Evolutionary conservation across 2,329 filamentous ascomycete genomes (phyloP), one percentile per base, ranked within the genome.

Genomic region (Dendryphion nanum): DNA sequence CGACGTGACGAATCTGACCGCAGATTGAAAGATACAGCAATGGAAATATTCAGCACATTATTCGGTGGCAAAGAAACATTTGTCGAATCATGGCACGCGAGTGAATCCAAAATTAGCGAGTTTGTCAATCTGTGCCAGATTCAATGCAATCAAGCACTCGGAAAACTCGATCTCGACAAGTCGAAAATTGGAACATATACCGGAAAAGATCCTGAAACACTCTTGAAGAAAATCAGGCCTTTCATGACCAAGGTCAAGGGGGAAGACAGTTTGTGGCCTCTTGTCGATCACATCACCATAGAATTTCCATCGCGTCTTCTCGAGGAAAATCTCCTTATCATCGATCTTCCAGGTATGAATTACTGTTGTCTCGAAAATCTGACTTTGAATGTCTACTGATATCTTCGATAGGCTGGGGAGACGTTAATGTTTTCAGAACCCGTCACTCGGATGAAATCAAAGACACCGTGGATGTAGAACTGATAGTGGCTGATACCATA

Each of bases 261-360:
- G 4, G 16, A 42, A 17, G 17, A 26, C 1, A 50, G 44, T 19
- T 31, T 58, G 1, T 56, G 55, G 53, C 49, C 55, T 8, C 31
- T 56, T 6, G 53, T 58, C 0, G 51, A 55, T 24, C 13, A 19
- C 4, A 33, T 58, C 10, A 42, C 42, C 1, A 37, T 55, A 4
- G 18, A 38, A 13, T 42, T 55, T 12, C n/a, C 43, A 8, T 35
- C 50, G 30, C 19, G 30, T 1, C 35, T 57, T 2, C 37, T 54
- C 0, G 33, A 50, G 13, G 16, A 43, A 13, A 44, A 44, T 3
- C 8, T 52, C 3, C 43, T 48, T 26, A 34, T 58, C 10, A 40
- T 53, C 4, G 53, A 58, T 14, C 29, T 58, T 6, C 55, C 51
- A n/a, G 55, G 52, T 56, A 39, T 10, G 43, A 45, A 8, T 7